Evolutionary conservation across 495 filamentous ascomycete species (phyloP).

Genomic region (Talaromyces trachyspermus): DNA sequence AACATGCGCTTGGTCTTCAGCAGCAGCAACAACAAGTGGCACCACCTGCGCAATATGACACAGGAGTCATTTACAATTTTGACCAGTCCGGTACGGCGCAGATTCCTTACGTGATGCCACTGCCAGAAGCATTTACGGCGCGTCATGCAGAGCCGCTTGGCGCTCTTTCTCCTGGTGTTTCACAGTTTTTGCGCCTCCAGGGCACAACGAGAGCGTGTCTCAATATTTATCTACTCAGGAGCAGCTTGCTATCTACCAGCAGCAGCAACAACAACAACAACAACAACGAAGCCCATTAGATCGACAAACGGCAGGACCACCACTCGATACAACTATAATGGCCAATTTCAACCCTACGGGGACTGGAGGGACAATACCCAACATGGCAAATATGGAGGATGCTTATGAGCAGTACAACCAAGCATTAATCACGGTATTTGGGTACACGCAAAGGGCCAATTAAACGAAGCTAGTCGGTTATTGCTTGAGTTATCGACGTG

Average conservation of each 20-base stretch:
- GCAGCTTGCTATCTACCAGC: slow-evolving; percentile 46
- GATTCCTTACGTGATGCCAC: background rate
- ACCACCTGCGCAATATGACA: background rate
- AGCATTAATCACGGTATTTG: slow-evolving; percentile 65
- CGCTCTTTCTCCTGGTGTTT: slow-evolving; percentile 29
- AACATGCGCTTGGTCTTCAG: slow-evolving; percentile 1
- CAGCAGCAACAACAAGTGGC: background rate
- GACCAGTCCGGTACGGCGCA: slow-evolving; percentile 3
- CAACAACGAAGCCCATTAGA: slow-evolving; percentile 16
- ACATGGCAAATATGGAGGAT: slow-evolving; percentile 43
- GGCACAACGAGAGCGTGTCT: slow-evolving; percentile 52
- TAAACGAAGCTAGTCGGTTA: slow-evolving; percentile 64
- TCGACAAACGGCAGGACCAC: slow-evolving; percentile 40
- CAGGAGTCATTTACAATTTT: background rate
- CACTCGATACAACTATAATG: slow-evolving; percentile 49
- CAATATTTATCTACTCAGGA: slow-evolving; percentile 48
- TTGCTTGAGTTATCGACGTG: slow-evolving; percentile 77
- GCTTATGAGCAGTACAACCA: slow-evolving; percentile 70
- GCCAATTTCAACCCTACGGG: slow-evolving; percentile 41
- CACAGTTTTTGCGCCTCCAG: slow-evolving; percentile 68
- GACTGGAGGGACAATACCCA: slow-evolving; percentile 25
- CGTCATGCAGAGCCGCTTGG: slow-evolving; percentile 3
- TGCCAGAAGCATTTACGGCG: no score
- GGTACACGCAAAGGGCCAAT: slow-evolving; percentile 64
- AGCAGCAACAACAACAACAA: slow-evolving; percentile 33